Evolutionary conservation across 148 eudicot species (phyloP), one percentile per base, ranked within the genome.

Genomic region (Amaranthus hypochondriacus): DNA sequence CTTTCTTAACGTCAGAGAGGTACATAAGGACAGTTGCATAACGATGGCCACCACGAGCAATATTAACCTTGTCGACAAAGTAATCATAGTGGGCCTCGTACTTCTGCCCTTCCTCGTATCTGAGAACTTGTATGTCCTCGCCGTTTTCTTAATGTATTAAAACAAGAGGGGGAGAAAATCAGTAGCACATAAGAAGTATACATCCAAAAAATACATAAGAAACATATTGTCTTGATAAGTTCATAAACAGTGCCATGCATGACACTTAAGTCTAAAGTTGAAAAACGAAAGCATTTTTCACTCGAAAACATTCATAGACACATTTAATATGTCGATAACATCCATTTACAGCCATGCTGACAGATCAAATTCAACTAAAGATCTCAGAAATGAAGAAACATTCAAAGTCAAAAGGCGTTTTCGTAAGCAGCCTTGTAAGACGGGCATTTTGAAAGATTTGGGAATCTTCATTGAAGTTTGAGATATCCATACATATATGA

Each of bases 41-140:
- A 18, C 99, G 96, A 80, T 95, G 99, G 54, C 99, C 99, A 78
- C 99, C 99, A 75, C 90, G 87, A 63, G 86, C 91, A 77, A 92
- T 87, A 80, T 95, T 95, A 72, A 84, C 93, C 79, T 86, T 85
- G 77, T 95, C 97, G 49, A 69, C 73, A 65, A 95, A 95, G 71
- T 90, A 95, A 82, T 95, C 99, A 57, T 75, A 90, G 81, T 95
- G 99, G 9, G 91, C 86, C 58, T 95, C 99, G 74, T 95, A 95
- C 70, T 95, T 95, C 73, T 95, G 96, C 60, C 99, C 97, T 76
- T 82, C 90, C 84, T 95, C 97, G 64, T 95, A 95, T 77, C 88
- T 84, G 62, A 95, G 78, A 12, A 95, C 96, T 84, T 95, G 99
- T 51, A 95, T 89, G 84, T 92, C 97, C 84, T 95, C 99, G 18